Evolutionary conservation across 2,329 filamentous ascomycete genomes (phyloP), one percentile per base, ranked within the genome.

Genomic region (Clarireedia hainanense): DNA sequence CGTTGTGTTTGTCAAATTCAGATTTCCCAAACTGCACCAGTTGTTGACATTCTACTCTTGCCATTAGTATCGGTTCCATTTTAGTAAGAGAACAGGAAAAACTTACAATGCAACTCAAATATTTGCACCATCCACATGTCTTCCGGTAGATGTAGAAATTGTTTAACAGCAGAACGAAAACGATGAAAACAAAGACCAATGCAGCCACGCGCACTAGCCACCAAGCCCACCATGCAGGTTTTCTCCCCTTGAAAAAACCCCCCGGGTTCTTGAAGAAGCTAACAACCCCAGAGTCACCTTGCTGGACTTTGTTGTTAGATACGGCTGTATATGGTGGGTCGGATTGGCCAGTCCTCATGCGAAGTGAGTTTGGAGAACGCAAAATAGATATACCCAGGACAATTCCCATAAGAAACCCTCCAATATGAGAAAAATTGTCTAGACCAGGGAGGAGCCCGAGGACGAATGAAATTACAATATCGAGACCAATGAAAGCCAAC

Each of bases 351-450:
- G 91, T 87, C 46, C 86, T 83, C 57, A 85, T 78, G 36, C 91
- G 83, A 20, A 96, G 77, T 1, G 84, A 78, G 61, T 91, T 88
- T 2, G 94, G 94, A 3, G 91, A 96, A 68, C 92, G 91, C 59
- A 99, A 76, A 27, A 99, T 78, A 60, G 86, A 95, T 51, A 97
- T 78, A 12, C 94, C 94, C 1, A 96, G 80, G 0, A 86, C 86
- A 6, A 99, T 74, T 1, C 94, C 94, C 84, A 95, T 95, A 50
- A 95, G 73, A 70, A 97, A 96, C 2, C 94, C 94, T 54, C 94
- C 94, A 60, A 99, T 96, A 64, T 99, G 94, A 15, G 89, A 89
- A 71, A 97, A 99, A 72, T 99, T 99, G 76, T 99, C 94, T 47
- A 99, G 74, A 7, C 91, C 92, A 0, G 94, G 94, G 1, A 99